Evolutionary conservation across 352 stramenopile species (phyloP), one percentile per base, ranked within the genome.

Genomic region (Nothophytophthora sp.): DNA sequence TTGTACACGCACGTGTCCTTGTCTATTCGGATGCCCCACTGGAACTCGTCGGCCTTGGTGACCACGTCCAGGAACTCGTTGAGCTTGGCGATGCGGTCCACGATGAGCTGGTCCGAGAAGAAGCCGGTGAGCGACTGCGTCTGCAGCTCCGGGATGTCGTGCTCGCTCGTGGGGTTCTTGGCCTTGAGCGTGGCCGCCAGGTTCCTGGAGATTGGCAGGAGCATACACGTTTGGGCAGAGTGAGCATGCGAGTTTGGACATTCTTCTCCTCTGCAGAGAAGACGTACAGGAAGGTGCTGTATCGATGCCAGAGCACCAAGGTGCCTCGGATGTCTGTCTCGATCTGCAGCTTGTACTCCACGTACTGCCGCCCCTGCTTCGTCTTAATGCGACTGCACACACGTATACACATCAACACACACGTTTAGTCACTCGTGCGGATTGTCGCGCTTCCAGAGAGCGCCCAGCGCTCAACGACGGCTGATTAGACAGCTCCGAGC

Each of bases 1-100:
- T 95, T 95, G 80, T 90, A 92, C 51, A 92, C 84, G 69, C 83
- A 88, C 58, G 81, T 92, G 62, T 92, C 81, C 63, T 95, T 92
- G 67, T 95, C 81, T 85, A 95, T 92, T 69, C 84, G 80, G 64
- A 95, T 95, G 34, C 81, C 84, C 84, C 84, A 95, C 50, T 95
- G 81, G 65, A 95, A 92, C 57, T 89, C 81, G 44, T 91, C 80
- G 15, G 81, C 79, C 58, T 88, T 90, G 43, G 81, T 91, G 41
- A 91, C 81, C 27, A 89, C 81, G 54, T 92, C 80, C 48, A 95
- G 57, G 48, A 95, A 95, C 64, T 92, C 78, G 57, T 95, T 95
- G 6, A 95, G 67, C 50, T 90, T 90, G 25, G 76, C 81, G 50
- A 95, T 90, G 44, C 81, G 82, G 65, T 92, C 82, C 28, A 90